Conservation (phyloP, 148 eudicot species). For the Heliosperma pusillum region DNA sequence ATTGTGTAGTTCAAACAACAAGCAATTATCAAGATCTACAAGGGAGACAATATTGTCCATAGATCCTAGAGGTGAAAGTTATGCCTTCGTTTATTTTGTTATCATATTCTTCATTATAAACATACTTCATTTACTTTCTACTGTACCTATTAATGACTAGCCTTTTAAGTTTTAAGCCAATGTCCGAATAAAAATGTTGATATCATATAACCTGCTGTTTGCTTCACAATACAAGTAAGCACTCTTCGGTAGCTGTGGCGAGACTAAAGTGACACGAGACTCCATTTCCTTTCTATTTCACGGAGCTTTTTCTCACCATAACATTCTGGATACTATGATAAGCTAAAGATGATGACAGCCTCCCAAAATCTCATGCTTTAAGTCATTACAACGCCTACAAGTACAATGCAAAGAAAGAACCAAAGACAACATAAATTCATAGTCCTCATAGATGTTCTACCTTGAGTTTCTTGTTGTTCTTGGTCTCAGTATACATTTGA, state of each 20-base stretch:
- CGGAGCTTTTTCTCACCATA: neutral
- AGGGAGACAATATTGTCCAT: neutral
- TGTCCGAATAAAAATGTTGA: neutral
- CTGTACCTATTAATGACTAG: no score
- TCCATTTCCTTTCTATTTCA: neutral
- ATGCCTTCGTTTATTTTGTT: neutral
- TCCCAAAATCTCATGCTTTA: neutral
- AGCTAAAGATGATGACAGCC: neutral
- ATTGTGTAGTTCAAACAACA: neutral
- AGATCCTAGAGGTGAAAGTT: neutral
- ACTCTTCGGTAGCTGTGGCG: neutral
- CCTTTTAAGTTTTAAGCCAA: neutral
- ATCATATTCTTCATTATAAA: neutral
- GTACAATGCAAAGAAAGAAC: neutral
- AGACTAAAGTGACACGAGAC: neutral
- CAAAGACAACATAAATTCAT: neutral
- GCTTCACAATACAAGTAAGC: neutral
- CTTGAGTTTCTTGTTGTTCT: constrained; percentile 97
- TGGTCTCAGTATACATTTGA: constrained; percentile 98
- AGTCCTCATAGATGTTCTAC: constrained; percentile 26
- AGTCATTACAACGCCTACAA: neutral
- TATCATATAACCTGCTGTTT: neutral
- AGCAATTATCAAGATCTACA: neutral
- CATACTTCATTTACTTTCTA: neutral
- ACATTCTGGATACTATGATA: neutral